phyloP scores from a whole-genome alignment of 306 rosid species.

The Alnus glutinosa region DNA sequence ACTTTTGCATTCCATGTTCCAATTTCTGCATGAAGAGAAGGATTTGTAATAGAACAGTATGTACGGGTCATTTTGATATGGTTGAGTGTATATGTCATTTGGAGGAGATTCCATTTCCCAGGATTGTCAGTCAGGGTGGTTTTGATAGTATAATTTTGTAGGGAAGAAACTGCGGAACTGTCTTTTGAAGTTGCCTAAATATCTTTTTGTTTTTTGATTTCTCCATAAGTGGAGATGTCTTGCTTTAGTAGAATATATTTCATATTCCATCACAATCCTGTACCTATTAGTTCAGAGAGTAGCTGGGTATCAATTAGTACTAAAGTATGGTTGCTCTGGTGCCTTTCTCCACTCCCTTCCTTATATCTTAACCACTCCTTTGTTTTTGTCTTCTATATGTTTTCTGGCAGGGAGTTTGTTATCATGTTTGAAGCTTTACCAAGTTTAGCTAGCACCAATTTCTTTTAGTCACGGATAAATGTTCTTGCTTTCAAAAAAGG shows the following conservation, averaged over 20 bases:
- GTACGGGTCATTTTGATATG: background rate
- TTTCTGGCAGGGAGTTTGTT: background rate
- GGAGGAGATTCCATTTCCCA: background rate
- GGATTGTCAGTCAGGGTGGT: background rate
- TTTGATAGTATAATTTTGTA: background rate
- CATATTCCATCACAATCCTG: background rate
- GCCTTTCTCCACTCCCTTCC: background rate
- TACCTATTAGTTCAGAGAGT: background rate
- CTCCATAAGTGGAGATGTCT: background rate
- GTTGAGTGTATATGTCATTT: background rate
- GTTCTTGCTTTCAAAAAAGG: background rate
- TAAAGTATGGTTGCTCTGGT: background rate
- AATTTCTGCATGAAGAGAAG: background rate
- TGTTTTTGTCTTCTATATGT: background rate
- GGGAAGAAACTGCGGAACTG: background rate
- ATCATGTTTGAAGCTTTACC: background rate
- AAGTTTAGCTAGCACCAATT: background rate
- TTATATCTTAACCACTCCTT: background rate
- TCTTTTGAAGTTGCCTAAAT: background rate
- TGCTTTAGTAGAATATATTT: background rate
- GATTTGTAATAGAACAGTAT: background rate
- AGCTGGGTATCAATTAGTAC: background rate
- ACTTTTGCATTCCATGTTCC: background rate
- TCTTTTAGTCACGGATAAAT: background rate
- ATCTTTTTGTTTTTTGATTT: background rate